Base-by-base conservation (phyloP, 495 filamentous ascomycete species). In the Annulohypoxylon nitens region DNA sequence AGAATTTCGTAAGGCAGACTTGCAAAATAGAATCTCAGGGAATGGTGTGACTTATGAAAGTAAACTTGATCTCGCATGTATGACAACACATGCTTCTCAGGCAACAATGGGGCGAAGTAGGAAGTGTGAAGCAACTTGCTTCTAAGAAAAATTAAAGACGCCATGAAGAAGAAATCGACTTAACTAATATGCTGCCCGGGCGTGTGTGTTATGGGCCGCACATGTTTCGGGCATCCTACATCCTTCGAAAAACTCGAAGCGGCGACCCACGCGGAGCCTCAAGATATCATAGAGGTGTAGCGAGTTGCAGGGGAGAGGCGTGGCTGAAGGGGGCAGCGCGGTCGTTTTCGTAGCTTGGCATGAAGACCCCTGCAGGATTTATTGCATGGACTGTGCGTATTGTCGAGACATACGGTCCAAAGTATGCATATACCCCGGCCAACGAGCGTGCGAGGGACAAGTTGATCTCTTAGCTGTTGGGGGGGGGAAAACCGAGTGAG, bases 91-190 rank as follows among this genome's bases (percentile, higher is more conserved):
- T 55, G 47, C 63, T 64, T 57, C 34, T 69, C 59, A 73, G 69
- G 73, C 53, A 75, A 68, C 47, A 75, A 69, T 51, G 73, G 45
- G 73, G 73, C 73, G 61, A 62, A 72, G 69, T 48, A 61, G 54
- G 37, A 61, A 61, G 43, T 55, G 43, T 65, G 69, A 73, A 75
- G 73, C 73, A 69, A 54, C 73, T 72, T 69, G 69, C 69, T 69
- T 69, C 69, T 23, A 51, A 69, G 65, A 43, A 66, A 59, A 59
- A 69, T 53, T n/a, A 66, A 57, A 62, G 47, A 62, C 9, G 64
- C 73, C 73, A 75, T 75, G 57, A 65, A 48, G 65, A 67, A 51
- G 61, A 64, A 70, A 57, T 63, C 59, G 33, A 71, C 67, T 64
- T 68, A 45, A 68, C 67, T 75, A 71, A 64, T 75, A 75, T 75